Evolutionary conservation across 495 filamentous ascomycete genomes (phyloP), one percentile per base, ranked within the genome.

Genomic region (Hyaloscypha variabilis): DNA sequence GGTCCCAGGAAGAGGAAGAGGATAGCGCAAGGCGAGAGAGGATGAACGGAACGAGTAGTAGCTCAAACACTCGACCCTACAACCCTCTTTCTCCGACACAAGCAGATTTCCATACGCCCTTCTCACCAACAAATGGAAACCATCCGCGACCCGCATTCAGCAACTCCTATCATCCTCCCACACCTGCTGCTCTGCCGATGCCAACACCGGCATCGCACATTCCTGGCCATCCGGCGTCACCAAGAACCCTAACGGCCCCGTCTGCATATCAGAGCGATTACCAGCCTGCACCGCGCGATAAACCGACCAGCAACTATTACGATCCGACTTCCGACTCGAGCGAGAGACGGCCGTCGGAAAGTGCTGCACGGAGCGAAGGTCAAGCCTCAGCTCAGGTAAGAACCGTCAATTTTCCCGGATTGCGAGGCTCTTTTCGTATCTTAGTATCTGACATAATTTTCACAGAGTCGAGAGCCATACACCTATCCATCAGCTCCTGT

Each of bases 311-410:
- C 64, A 79, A 78, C 69, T 85, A 84, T 72, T 86, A 86, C 75
- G 83, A 86, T 65, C 83, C 83, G 28, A 82, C 82, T 24, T 79
- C 81, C 21, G 83, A 86, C 65, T 78, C 79, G 19, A 76, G 76
- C 57, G 74, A 80, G 69, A 78, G 82, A 66, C 76, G 77, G 46
- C 74, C 78, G 58, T 79, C 81, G 36, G 81, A 82, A 64, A 74
- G 69, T 30, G 67, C 66, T 50, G 72, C 68, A 25, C 74, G 79
- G 78, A 75, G 71, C 30, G 74, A 75, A 67, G 58, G 31, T 57
- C 74, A 70, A 67, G 66, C 49, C 67, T 73, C 62, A 67, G 63
- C 71, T 71, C 77, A 62, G 77, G 77, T 75, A 78, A 77, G 77
- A 72, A 74, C 11, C 60, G 79, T 78, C 71, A 79, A 78, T 67